Evolutionary conservation across 2,329 filamentous ascomycete species (phyloP).

Genomic region (Tolypocladium amazonense): DNA sequence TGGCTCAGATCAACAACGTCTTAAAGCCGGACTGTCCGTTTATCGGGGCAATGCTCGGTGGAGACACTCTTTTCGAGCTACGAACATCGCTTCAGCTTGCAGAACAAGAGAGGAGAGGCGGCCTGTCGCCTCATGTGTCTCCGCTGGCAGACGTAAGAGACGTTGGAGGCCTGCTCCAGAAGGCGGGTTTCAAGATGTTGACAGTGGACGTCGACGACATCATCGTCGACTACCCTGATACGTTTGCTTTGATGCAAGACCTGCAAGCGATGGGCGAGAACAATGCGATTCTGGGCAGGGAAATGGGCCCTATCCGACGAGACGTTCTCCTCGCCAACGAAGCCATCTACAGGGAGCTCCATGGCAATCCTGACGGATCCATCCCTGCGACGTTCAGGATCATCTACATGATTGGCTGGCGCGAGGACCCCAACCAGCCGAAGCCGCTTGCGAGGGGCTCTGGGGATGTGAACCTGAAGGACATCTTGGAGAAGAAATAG

Average conservation of each 20-base stretch:
- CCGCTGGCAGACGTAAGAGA: constrained; percentile 88
- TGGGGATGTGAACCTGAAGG: constrained; percentile 79
- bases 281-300: constrained; percentile 78
- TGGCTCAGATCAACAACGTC: constrained; percentile 75
- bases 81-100: constrained; percentile 88
- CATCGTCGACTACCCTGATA: constrained; percentile 85
- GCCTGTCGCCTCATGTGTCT: constrained; percentile 81
- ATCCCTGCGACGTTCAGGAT: constrained; percentile 88
- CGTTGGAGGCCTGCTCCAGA: constrained; percentile 75
- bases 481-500: constrained; percentile 49
- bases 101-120: constrained; percentile 82
- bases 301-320: constrained; percentile 64
- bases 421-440: constrained; percentile 67
- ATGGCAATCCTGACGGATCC: constrained; percentile 68
- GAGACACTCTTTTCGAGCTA: constrained; percentile 87
- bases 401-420: constrained; percentile 99
- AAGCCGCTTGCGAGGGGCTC: constrained; percentile 75
- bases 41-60: constrained; percentile 91
- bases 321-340: constrained; percentile 84
- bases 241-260: constrained; percentile 85
- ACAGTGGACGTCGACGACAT: constrained; percentile 98
- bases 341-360: constrained; percentile 77
- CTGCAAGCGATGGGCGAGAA: constrained; percentile 93
- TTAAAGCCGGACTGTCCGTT: constrained; percentile 89
- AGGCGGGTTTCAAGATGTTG: constrained; percentile 86